Base-by-base conservation (phyloP, 163 green algal genomes). In the Volvox carteri region DNA sequence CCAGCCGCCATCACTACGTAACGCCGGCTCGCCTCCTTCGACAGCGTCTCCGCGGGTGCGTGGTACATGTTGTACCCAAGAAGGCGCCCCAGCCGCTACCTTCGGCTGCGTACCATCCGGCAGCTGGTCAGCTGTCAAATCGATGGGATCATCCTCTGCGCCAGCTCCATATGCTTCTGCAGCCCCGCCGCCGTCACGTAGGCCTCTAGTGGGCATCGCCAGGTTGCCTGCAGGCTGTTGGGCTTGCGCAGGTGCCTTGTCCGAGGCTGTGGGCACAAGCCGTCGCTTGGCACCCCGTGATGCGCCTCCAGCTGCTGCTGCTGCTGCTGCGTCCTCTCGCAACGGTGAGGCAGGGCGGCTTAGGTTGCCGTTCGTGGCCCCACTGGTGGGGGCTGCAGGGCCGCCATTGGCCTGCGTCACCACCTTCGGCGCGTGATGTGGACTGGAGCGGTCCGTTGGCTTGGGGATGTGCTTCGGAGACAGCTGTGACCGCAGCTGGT, bases 61-160 rank as follows among this genome's bases (percentile, higher is more conserved):
- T 21, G 41, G 46, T 42, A 16, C 25, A n/a, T 9, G 11, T 41
- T 42, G 78, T 14, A 25, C n/a, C n/a, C n/a, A n/a, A n/a, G n/a
- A n/a, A n/a, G n/a, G n/a, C n/a, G n/a, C n/a, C n/a, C n/a, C n/a
- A n/a, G n/a, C n/a, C n/a, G n/a, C n/a, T 21, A 48, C 42, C 42
- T 78, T 78, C n/a, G 18, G 21, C 14, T 58, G 14, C n/a, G 41
- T n/a, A 1, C 19, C 30, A 23, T 30, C 62, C 12, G 44, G 9
- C 11, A 30, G n/a, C 62, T 68, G 30, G 0, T 87, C 80, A 1
- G 33, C 33, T 0, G 81, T 87, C 46, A 87, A 68, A 23, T 87
- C 81, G 18, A 87, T 87, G 18, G 68, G 35, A 23, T 87, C 81
- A 4, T 87, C 81, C 41, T 65, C 37, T 6, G 1, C 41, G 8